Percentiles rank a stretch among this genome's conserved stretches.
Evolutionary conservation across 805 yeast species (phyloP).

Genomic region (Scheffersomyces amazonensis): DNA sequence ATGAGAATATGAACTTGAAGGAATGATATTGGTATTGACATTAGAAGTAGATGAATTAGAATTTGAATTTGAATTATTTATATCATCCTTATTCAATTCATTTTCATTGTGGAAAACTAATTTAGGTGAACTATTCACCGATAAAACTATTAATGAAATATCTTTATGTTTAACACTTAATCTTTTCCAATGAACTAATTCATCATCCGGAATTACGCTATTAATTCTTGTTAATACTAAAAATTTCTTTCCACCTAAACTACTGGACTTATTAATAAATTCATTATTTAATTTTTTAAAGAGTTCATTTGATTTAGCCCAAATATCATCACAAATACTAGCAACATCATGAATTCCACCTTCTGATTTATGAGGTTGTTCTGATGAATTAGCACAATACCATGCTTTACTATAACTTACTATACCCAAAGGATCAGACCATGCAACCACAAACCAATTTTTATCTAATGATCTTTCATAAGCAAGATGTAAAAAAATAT

Average conservation of each 20-base stretch:
- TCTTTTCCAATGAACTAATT: constrained; percentile 74
- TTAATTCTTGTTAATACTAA: constrained; percentile 68
- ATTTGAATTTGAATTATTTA: not conserved
- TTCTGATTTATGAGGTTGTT: constrained; percentile 1
- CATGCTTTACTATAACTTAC: constrained; percentile 63
- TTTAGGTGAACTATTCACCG: constrained; percentile 62
- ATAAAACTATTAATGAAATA: constrained; percentile 63
- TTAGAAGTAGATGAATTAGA: not conserved
- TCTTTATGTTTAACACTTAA: constrained; percentile 56
- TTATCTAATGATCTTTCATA: constrained; percentile 80
- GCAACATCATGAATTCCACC: constrained; percentile 29
- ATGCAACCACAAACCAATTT: constrained; percentile 82
- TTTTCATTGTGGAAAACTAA: constrained; percentile 23
- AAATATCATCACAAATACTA: constrained; percentile 61
- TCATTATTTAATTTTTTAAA: constrained; percentile 35
- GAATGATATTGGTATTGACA: not conserved
- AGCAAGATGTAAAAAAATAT: constrained; percentile 78
- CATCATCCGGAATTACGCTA: constrained; percentile 79
- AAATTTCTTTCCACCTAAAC: constrained; percentile 52
- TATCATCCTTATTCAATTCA: not conserved
- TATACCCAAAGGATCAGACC: constrained; percentile 83
- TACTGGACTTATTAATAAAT: constrained; percentile 24
- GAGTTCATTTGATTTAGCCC: constrained; percentile 54
- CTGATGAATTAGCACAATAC: constrained; percentile 38
- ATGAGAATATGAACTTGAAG: not conserved